Base-by-base conservation (phyloP, 2,329 filamentous ascomycete genomes). In the Pseudocercospora pini-densiflorae region DNA sequence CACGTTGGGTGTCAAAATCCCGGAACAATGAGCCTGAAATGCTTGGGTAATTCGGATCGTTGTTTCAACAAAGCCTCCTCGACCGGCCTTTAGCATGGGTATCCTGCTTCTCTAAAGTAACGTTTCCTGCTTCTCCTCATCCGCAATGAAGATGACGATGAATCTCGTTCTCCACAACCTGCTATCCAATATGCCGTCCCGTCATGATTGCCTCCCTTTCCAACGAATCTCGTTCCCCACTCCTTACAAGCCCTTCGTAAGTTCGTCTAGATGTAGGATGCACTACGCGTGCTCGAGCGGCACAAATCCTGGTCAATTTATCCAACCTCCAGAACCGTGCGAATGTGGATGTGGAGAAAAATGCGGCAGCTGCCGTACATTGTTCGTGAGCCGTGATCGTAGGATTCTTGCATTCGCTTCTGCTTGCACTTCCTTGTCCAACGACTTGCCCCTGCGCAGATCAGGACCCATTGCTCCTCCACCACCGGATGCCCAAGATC, bases 51-150 rank as follows among this genome's bases (percentile, higher is more conserved):
- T 27, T 51, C 47, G 47, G 47, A 51, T 23, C 5, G 19, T 21
- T 51, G 51, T 55, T 55, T 55, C 51, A 55, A 19, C 51, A 55
- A 29, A 55, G 27, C n/a, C 16, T 31, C 16, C 12, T 55, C 51
- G 23, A 55, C 47, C 47, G 47, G 9, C 47, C 23, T 21, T 51
- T 33, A 29, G 51, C 51, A 55, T 55, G 51, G 27, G 51, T 55
- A 33, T 55, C 51, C 51, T 55, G 51, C 27, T 31, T n/a, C 19
- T 31, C 16, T 29, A n/a, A 29, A 55, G 51, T 55, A 55, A 55
- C 23, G 12, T 27, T 55, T 55, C 27, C 24, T 55, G 23, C 51
- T 55, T 55, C 24, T 55, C 51, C 51, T 55, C 51, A 51, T 12
- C 24, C 23, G 7, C 19, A 21, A 51, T 6, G 21, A n/a, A 49